phyloP scores from a whole-genome alignment of 495 filamentous ascomycete genomes.

The Daldinia decipiens region DNA sequence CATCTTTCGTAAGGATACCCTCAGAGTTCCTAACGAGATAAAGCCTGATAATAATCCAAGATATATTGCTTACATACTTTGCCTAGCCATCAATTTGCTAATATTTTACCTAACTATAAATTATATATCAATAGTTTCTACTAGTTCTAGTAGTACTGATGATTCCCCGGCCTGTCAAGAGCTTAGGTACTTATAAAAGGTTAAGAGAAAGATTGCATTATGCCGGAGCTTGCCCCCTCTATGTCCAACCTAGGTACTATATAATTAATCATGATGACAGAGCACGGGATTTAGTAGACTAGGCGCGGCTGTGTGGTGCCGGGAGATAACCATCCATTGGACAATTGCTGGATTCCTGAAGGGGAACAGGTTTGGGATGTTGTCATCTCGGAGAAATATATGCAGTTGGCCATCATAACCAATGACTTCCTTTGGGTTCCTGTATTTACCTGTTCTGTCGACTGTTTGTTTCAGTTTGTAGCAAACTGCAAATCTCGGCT shows the following conservation, averaged over 20 bases:
- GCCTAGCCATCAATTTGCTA: no score
- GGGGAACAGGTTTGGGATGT: slow-evolving; percentile 27
- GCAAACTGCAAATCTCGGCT: slow-evolving; percentile 28
- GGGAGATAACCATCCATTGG: slow-evolving; percentile 6
- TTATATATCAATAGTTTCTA: no score
- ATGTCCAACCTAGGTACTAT: background rate
- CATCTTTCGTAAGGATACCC: background rate
- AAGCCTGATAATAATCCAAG: background rate
- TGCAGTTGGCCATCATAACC: slow-evolving; percentile 33
- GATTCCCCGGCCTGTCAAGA: background rate
- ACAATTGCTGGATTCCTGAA: slow-evolving; percentile 3
- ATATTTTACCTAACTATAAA: no score
- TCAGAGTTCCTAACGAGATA: background rate
- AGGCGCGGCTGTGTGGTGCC: background rate
- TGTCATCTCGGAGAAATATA: slow-evolving; percentile 42
- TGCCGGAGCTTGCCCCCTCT: background rate
- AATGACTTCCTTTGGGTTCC: slow-evolving; percentile 24
- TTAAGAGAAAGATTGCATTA: background rate
- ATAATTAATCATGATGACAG: slow-evolving; percentile 7
- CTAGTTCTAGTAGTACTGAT: no score
- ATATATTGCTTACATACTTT: background rate
- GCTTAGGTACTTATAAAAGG: background rate
- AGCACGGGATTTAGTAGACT: slow-evolving; percentile 4
- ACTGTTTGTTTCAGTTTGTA: slow-evolving; percentile 22
- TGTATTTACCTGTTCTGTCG: slow-evolving; percentile 23